Evolutionary conservation across 306 rosid species (phyloP).

Genomic region (Cicer judaicum): DNA sequence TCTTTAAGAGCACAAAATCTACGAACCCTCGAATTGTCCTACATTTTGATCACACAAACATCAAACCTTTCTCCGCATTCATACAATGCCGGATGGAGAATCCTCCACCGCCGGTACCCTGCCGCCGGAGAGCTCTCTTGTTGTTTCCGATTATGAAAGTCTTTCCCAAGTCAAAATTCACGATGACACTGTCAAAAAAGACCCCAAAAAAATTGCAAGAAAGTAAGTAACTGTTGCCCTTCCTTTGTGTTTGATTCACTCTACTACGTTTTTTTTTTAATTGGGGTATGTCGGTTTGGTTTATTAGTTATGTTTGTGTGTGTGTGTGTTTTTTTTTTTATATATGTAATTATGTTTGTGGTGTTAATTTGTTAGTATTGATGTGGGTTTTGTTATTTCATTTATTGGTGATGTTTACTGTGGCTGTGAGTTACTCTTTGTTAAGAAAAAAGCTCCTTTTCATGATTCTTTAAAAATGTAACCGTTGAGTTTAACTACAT

Average conservation of each 20-base stretch:
- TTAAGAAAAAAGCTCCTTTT: too few relatives aligned
- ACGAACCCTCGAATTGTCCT: neutral
- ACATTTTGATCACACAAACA: neutral
- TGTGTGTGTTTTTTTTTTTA: too few relatives aligned
- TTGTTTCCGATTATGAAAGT: constrained; percentile 24
- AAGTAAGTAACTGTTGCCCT: constrained; percentile 49
- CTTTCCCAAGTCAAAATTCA: constrained; percentile 29
- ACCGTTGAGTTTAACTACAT: neutral
- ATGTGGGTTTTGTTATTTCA: constrained; percentile 3
- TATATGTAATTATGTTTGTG: too few relatives aligned
- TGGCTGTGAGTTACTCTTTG: neutral
- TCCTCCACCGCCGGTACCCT: constrained; percentile 35
- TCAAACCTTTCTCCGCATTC: constrained; percentile 10
- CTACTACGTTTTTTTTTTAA: constrained; percentile 2
- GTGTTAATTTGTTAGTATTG: neutral
- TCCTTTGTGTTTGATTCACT: neutral
- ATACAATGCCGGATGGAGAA: constrained; percentile 51
- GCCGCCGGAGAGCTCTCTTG: constrained; percentile 11
- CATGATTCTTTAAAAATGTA: neutral
- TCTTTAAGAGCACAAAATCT: neutral
- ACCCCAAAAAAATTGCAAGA: constrained; percentile 71
- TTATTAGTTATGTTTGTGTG: neutral
- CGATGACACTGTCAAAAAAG: constrained; percentile 55
- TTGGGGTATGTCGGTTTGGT: constrained; percentile 17
- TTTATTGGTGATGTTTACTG: constrained; percentile 12